phyloP scores from a whole-genome alignment of 306 rosid genomes.

The Quercus ilex region DNA sequence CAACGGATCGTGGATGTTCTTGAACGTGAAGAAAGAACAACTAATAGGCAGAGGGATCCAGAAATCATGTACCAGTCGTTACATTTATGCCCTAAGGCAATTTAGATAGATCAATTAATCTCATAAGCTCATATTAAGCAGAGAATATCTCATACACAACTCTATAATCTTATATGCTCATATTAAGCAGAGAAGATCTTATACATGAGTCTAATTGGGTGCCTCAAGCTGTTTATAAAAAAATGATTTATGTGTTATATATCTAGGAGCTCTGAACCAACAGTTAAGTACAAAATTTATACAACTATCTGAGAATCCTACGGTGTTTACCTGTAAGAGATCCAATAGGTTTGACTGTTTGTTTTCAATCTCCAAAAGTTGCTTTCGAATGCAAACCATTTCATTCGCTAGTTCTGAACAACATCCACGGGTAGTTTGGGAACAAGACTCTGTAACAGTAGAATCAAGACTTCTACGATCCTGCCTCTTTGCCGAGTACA shows the following conservation, averaged over 20 bases:
- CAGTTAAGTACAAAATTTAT: not conserved
- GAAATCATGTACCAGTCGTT: not conserved
- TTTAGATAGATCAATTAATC: not conserved
- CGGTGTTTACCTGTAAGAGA: slow-evolving; percentile 58
- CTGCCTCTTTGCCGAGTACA: slow-evolving; percentile 36
- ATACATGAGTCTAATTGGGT: not conserved
- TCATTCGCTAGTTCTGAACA: slow-evolving; percentile 60
- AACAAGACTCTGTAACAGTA: slow-evolving; percentile 52
- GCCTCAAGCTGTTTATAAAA: not conserved
- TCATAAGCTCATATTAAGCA: not conserved
- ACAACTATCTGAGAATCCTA: not conserved
- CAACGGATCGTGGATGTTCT: not conserved
- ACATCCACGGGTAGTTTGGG: slow-evolving; percentile 47
- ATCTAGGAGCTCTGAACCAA: slow-evolving; percentile 1
- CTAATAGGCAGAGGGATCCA: not conserved
- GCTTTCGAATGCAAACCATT: slow-evolving; percentile 61
- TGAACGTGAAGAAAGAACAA: not conserved
- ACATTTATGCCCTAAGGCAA: not conserved
- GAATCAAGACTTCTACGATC: slow-evolving; percentile 68
- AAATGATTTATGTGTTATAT: not conserved
- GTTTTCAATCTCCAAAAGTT: slow-evolving; percentile 69
- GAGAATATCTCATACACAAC: not conserved
- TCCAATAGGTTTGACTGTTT: slow-evolving; percentile 70
- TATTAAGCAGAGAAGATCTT: not conserved
- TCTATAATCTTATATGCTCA: not conserved